These are phyloP conservation scores for Cladosporium sp. DNA, from an alignment of 2,329 filamentous ascomycete species.

Conservation along the genomic window DNA sequence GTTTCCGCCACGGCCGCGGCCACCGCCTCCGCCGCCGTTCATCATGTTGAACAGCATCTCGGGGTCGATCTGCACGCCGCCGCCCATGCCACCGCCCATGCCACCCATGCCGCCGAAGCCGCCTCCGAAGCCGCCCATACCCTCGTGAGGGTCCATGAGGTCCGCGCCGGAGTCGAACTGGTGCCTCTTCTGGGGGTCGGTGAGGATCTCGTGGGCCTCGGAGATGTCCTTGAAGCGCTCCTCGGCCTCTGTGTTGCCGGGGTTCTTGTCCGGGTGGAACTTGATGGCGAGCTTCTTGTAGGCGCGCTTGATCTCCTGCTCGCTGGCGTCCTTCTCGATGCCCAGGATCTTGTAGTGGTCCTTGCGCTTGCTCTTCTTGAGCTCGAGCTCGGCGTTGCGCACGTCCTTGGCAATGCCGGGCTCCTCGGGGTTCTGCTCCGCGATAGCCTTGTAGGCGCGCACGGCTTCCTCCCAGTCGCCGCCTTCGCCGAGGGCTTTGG, in stretches of 20 bases:
- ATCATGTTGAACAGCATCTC: constrained; percentile 84
- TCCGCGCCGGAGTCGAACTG: constrained; percentile 92
- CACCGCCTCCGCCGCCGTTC: constrained; percentile 58
- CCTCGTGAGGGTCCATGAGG: constrained; percentile 81
- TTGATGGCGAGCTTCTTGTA: constrained; percentile 93
- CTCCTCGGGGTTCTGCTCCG: constrained; percentile 81
- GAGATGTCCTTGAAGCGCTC: constrained; percentile 96
- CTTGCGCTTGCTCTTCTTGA: constrained; percentile 97
- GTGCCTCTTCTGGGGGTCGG: constrained; percentile 88
- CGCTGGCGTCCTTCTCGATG: constrained; percentile 79
- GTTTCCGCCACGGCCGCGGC: constrained; percentile 28
- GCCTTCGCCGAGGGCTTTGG: constrained; percentile 80
- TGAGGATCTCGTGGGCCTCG: constrained; percentile 94
- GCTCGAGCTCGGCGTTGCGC: constrained; percentile 83
- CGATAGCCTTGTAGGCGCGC: constrained; percentile 81
- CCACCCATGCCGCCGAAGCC: constrained; percentile 42
- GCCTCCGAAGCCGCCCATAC: constrained; percentile 67
- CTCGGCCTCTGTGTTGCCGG: constrained; percentile 77
- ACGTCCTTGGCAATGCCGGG: constrained; percentile 79
- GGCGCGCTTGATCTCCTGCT: constrained; percentile 89
- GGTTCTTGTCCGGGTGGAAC: constrained; percentile 98
- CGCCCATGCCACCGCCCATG: constrained; percentile 43
- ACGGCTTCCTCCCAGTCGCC: constrained; percentile 92
- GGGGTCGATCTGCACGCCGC: constrained; percentile 62
- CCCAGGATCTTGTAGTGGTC: constrained; percentile 99